Conservation (phyloP, 495 filamentous ascomycete genomes). For the Neurospora sp. region DNA sequence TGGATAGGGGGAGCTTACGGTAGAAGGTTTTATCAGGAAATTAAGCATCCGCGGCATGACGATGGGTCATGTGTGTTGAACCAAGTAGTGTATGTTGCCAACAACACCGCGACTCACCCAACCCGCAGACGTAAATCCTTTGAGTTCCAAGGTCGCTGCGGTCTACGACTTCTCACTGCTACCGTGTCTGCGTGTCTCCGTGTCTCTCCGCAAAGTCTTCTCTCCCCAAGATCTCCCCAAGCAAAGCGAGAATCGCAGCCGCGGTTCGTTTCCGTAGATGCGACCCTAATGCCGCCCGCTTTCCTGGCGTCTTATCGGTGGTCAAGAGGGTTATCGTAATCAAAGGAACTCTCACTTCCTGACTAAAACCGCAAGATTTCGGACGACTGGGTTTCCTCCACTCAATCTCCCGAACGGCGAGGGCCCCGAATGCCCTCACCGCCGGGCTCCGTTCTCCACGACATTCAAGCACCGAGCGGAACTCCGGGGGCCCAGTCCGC, state of each 20-base stretch:
- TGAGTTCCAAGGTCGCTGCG: background rate
- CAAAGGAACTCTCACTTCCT: background rate
- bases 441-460: background rate
- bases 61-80: background rate
- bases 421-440: background rate
- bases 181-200: background rate
- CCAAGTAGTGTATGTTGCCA: background rate
- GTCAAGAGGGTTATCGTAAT: background rate
- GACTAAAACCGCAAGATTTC: background rate
- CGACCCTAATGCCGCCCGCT: background rate
- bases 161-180: background rate
- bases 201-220: background rate
- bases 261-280: background rate
- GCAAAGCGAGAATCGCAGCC: background rate
- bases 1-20: background rate
- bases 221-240: background rate
- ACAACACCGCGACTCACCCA: background rate
- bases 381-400: background rate
- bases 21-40: background rate
- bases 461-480: background rate
- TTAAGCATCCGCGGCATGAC: background rate
- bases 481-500: background rate
- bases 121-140: background rate
- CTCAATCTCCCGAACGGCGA: background rate
- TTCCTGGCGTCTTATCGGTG: background rate